phyloP scores from a whole-genome alignment of 2,329 filamentous ascomycete species.

The Neopestalotiopsis rosae region DNA sequence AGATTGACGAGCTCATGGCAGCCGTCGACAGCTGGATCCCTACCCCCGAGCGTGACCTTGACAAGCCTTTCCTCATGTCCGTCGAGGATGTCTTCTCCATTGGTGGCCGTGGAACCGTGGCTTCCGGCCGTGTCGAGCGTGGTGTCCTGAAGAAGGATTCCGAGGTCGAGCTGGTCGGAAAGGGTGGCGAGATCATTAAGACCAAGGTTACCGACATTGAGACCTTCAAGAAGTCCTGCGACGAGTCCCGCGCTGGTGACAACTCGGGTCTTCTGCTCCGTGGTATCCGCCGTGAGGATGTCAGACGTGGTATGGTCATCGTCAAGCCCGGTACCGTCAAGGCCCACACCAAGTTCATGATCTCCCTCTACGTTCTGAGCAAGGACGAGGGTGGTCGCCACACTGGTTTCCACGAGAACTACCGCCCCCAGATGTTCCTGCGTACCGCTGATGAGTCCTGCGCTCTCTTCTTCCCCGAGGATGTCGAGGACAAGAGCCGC shows the following conservation, averaged over 20 bases:
- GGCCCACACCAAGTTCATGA: slow-evolving; percentile 88
- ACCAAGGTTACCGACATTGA: slow-evolving; percentile 99
- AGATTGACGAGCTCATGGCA: slow-evolving; percentile 89
- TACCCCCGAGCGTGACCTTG: slow-evolving; percentile 88
- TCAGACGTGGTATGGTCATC: slow-evolving; percentile 93
- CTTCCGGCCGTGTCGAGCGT: slow-evolving; percentile 96
- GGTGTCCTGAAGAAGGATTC: slow-evolving; percentile 91
- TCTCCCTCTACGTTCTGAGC: slow-evolving; percentile 94
- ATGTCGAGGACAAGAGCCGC: slow-evolving; percentile 70
- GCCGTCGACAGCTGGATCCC: slow-evolving; percentile 97
- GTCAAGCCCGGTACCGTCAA: slow-evolving; percentile 82
- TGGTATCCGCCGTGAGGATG: slow-evolving; percentile 94
- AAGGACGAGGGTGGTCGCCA: slow-evolving; percentile 99
- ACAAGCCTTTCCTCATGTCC: slow-evolving; percentile 99
- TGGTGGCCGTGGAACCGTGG: slow-evolving; percentile 92
- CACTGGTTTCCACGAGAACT: slow-evolving; percentile 94
- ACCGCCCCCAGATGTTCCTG: slow-evolving; percentile 95
- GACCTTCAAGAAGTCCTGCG: slow-evolving; percentile 99
- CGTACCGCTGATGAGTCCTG: slow-evolving; percentile 86
- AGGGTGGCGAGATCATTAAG: slow-evolving; percentile 82
- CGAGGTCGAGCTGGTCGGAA: slow-evolving; percentile 94
- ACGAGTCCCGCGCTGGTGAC: slow-evolving; percentile 94
- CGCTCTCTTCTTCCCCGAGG: slow-evolving; percentile 85
- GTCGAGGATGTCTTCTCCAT: slow-evolving; percentile 94
- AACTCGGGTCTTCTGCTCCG: slow-evolving; percentile 97